Conservation (phyloP, 495 filamentous ascomycete species). For the Pyrenula aspistea region DNA sequence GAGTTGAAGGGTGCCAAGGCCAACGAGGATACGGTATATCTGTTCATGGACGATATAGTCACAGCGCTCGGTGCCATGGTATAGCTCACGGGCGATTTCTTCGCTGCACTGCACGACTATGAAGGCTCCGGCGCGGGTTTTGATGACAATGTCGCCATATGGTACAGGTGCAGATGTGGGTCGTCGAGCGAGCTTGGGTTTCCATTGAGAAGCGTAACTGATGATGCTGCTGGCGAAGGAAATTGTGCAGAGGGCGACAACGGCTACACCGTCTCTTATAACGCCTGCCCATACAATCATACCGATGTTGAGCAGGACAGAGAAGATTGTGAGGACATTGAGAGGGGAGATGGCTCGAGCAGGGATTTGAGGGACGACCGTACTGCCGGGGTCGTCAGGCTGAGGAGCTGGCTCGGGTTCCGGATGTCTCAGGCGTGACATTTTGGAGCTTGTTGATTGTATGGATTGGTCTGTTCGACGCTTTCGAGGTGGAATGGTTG, state of each 20-base stretch:
- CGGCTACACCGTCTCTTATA: conserved; percentile 36
- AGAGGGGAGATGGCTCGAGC: conserved; percentile 32
- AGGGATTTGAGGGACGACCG: conserved; percentile 27
- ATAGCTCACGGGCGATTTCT: conserved; percentile 52
- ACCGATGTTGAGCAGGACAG: conserved; percentile 32
- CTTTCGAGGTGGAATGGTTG: background rate
- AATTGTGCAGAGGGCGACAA: conserved; percentile 12
- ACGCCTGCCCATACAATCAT: conserved; percentile 28
- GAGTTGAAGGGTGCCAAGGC: conserved; percentile 42
- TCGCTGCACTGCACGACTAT: conserved; percentile 49
- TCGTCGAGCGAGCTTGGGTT: conserved; percentile 35
- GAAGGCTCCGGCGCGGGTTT: conserved; percentile 48
- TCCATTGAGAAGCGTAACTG: conserved; percentile 43
- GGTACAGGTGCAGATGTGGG: conserved; percentile 35
- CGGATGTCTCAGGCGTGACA: background rate
- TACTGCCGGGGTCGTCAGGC: conserved; percentile 11
- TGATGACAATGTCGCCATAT: conserved; percentile 46
- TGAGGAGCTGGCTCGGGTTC: conserved; percentile 20
- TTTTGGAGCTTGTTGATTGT: background rate
- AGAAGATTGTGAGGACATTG: conserved; percentile 37
- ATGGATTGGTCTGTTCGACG: background rate
- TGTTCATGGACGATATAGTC: conserved; percentile 29
- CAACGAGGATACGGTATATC: conserved; percentile 39
- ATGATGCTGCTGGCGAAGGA: conserved; percentile 16
- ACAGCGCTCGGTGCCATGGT: conserved; percentile 46